Evolutionary conservation across 2,329 filamentous ascomycete species (phyloP), one percentile per base, ranked within the genome.

Genomic region (Alternaria infectoria): DNA sequence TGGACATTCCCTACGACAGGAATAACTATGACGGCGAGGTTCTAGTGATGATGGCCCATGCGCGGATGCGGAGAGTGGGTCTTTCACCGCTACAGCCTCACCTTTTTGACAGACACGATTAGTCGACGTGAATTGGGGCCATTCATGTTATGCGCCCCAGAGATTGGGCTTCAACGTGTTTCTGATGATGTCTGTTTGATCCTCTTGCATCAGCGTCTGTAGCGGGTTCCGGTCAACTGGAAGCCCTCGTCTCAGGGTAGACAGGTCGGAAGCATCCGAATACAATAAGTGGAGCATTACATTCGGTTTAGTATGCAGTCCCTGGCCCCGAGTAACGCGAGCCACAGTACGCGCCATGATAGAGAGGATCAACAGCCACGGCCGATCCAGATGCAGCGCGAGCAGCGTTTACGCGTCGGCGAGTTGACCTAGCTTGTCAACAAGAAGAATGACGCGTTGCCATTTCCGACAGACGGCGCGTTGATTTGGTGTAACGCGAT

Each of bases 41-140:
- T 43, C 62, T 50, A 72, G 67, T 74, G 73, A 72, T 51, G 65
- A 59, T 59, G 54, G 49, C 6, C 52, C 43, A 64, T 62, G 57
- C 69, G 69, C 65, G 69, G 69, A 66, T 55, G 52, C 63, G 64
- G 68, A 67, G 69, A 67, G 66, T 61, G 73, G 64, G 36, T 62
- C 72, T 75, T 71, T 72, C 68, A 75, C 69, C 65, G 69, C 71
- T 70, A 68, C 70, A 70, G 75, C 74, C 74, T 77, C 73, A 74
- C 66, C 23, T 66, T 72, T 76, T 61, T 65, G 61, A 54, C 66
- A 72, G 69, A 70, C 69, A 74, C 67, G 68, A 61, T 62, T 67
- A 59, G 63, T 52, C 36, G 59, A 47, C 54, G 55, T 58, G 55
- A n/a, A 61, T 62, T 61, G 54, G 59, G 60, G 65, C 62, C 54